These are phyloP conservation scores for Apiotrichum akiyoshidainum DNA, from an alignment of 1,284 basidiomycete genomes.

Conservation along the genomic window DNA sequence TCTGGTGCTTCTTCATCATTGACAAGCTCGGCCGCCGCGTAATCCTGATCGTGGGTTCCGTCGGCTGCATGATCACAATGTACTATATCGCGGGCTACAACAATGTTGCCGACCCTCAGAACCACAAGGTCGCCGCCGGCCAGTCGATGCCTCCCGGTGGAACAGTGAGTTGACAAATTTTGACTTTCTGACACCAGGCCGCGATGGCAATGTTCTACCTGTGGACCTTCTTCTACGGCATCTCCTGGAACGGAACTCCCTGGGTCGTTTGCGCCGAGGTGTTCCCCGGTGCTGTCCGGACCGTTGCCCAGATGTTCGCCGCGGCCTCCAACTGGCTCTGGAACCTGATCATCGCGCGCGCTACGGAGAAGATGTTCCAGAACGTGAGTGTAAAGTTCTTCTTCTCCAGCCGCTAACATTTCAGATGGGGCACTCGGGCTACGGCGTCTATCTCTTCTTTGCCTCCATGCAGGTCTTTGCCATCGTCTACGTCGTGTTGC, in stretches of 20 bases:
- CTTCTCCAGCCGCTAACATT: background rate
- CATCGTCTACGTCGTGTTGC: slow-evolving; percentile 27
- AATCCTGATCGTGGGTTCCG: slow-evolving; percentile 22
- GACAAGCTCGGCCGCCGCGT: slow-evolving; percentile 38
- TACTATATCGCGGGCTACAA: slow-evolving; percentile 33
- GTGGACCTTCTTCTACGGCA: slow-evolving; percentile 43
- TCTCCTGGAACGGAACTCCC: slow-evolving; percentile 38
- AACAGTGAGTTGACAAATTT: slow-evolving; percentile 2
- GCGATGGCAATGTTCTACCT: slow-evolving; percentile 47
- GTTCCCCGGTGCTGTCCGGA: slow-evolving; percentile 45
- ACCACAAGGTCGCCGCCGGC: slow-evolving; percentile 15
- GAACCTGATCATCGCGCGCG: slow-evolving; percentile 36
- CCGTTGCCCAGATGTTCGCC: slow-evolving; percentile 41
- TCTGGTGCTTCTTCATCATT: slow-evolving; percentile 37
- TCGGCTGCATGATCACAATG: slow-evolving; percentile 27
- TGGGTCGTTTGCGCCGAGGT: slow-evolving; percentile 49
- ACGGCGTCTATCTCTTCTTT: slow-evolving; percentile 49
- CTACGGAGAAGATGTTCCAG: slow-evolving; percentile 36
- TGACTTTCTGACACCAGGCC: background rate
- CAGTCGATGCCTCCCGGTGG: slow-evolving; percentile 23
- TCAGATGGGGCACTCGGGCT: slow-evolving; percentile 22
- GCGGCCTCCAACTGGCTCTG: slow-evolving; percentile 49
- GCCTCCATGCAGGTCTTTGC: slow-evolving; percentile 40
- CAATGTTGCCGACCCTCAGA: slow-evolving; percentile 29
- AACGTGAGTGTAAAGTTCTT: background rate